Percentiles rank a stretch among this genome's conserved stretches.
Evolutionary conservation across 139 green algal genomes (phyloP).

Genomic region (Chlorella sp.): DNA sequence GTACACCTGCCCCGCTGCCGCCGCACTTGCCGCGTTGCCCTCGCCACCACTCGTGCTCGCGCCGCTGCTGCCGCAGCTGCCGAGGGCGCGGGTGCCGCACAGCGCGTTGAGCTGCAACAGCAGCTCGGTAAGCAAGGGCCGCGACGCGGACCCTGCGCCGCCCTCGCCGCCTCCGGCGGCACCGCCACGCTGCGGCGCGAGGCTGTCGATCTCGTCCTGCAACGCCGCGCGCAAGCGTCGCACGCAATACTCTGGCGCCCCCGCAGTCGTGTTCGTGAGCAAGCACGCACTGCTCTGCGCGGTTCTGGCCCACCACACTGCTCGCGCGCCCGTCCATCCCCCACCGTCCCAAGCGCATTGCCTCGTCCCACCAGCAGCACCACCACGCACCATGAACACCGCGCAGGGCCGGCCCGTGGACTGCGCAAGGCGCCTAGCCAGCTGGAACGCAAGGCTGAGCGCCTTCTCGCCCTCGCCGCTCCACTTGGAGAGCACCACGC

Average conservation of each 20-base stretch:
- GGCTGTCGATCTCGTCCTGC: conserved; percentile 56
- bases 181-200: conserved; percentile 28
- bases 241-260: no score
- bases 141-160: conserved; percentile 27
- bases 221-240: no score
- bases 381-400: conserved; percentile 48
- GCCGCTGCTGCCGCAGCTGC: no score
- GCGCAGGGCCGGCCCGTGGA: conserved; percentile 45
- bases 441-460: conserved; percentile 41
- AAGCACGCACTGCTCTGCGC: no score
- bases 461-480: conserved; percentile 52
- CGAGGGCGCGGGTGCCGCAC: background rate
- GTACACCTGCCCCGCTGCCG: conserved; percentile 13
- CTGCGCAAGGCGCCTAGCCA: conserved; percentile 27
- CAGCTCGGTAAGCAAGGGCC: conserved; percentile 59
- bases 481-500: conserved; percentile 56
- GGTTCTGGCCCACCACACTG: no score
- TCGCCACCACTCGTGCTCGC: no score
- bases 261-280: no score
- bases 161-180: conserved; percentile 7
- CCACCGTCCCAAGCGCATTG: no score
- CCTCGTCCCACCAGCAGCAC: no score
- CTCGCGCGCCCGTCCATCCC: no score
- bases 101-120: conserved; percentile 40
- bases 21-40: no score